These are phyloP conservation scores for Fusarium sp. DNA, from an alignment of 2,329 filamentous ascomycete genomes.

Conservation along the genomic window DNA sequence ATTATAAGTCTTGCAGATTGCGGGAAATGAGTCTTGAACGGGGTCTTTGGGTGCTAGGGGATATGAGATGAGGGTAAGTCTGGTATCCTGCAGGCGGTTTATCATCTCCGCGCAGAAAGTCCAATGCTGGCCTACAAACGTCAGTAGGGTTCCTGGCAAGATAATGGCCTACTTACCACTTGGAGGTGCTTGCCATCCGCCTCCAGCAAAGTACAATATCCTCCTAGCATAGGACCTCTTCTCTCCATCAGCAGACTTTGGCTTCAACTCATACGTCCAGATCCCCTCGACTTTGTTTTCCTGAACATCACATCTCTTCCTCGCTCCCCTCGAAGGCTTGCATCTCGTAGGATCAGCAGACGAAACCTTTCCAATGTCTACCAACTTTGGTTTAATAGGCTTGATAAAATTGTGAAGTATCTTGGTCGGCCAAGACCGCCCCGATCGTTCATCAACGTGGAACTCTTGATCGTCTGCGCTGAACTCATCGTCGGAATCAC, in stretches of 20 bases:
- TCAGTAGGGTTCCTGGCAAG: fast-evolving
- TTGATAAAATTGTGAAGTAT: slow-evolving; percentile 22
- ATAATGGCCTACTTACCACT: slow-evolving; percentile 42
- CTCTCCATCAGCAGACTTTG: slow-evolving; percentile 25
- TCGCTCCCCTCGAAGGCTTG: slow-evolving; percentile 2
- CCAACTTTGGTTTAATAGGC: slow-evolving; percentile 22
- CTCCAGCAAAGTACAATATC: slow-evolving; percentile 66
- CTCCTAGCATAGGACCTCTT: neutral
- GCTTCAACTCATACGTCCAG: slow-evolving; percentile 41
- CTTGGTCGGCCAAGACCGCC: slow-evolving; percentile 14
- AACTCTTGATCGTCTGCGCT: neutral
- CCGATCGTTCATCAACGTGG: slow-evolving; percentile 13
- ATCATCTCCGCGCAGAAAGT: slow-evolving; percentile 58
- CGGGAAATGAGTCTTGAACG: slow-evolving; percentile 58
- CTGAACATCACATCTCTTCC: slow-evolving; percentile 28
- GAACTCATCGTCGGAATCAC: neutral
- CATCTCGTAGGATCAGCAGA: slow-evolving; percentile 24
- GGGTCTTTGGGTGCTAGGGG: slow-evolving; percentile 65
- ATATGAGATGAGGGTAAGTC: slow-evolving; percentile 60
- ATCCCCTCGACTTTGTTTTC: slow-evolving; percentile 35
- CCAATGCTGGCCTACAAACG: slow-evolving; percentile 54
- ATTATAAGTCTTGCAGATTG: slow-evolving; percentile 56
- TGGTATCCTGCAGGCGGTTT: slow-evolving; percentile 50
- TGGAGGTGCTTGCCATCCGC: slow-evolving; percentile 64
- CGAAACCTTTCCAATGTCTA: neutral